A percentile compares a stretch with the other conserved stretches of the same genome.
These are phyloP conservation scores for Chlorophyllum brunneum DNA, from an alignment of 768 basidiomycete species.

Conservation along the genomic window DNA sequence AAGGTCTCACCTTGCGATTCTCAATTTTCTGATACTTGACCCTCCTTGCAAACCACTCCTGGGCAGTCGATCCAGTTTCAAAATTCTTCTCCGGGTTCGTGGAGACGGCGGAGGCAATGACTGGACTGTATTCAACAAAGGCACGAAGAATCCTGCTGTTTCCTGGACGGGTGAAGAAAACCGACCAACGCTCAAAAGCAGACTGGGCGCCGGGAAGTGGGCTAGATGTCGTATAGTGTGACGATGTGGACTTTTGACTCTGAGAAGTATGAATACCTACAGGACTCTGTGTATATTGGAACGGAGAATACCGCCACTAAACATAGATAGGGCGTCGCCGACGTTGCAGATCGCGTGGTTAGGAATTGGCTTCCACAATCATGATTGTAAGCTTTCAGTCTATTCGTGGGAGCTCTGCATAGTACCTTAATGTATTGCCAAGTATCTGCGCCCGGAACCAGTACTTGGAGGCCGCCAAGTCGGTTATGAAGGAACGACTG, in stretches of 20 bases:
- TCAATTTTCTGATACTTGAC: slow-evolving; percentile 42
- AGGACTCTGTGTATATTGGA: slow-evolving; percentile 65
- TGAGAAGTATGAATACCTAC: slow-evolving; percentile 25
- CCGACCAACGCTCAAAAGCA: slow-evolving; percentile 57
- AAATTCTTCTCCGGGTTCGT: slow-evolving; percentile 34
- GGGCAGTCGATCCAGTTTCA: slow-evolving; percentile 32
- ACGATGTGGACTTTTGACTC: neutral
- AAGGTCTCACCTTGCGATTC: slow-evolving; percentile 33
- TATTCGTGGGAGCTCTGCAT: too few relatives aligned
- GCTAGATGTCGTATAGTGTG: slow-evolving; percentile 21
- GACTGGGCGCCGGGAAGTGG: slow-evolving; percentile 59
- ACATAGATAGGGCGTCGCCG: slow-evolving; percentile 57
- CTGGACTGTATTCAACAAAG: slow-evolving; percentile 44
- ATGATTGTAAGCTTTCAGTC: too few relatives aligned
- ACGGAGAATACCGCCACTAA: slow-evolving; percentile 60
- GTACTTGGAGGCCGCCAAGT: slow-evolving; percentile 67
- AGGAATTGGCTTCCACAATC: slow-evolving; percentile 39
- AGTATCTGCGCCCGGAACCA: slow-evolving; percentile 52
- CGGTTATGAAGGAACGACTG: slow-evolving; percentile 69
- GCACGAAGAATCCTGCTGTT: slow-evolving; percentile 48
- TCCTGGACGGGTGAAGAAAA: slow-evolving; percentile 64
- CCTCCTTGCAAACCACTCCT: slow-evolving; percentile 42
- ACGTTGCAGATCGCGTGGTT: slow-evolving; percentile 59
- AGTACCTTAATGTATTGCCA: slow-evolving; percentile 74
- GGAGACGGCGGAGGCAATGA: slow-evolving; percentile 42